A percentile compares a stretch with the other conserved stretches of the same genome.
These are phyloP conservation scores for Starmerella bombicola DNA, from an alignment of 805 yeast species.

Conservation along the genomic window DNA sequence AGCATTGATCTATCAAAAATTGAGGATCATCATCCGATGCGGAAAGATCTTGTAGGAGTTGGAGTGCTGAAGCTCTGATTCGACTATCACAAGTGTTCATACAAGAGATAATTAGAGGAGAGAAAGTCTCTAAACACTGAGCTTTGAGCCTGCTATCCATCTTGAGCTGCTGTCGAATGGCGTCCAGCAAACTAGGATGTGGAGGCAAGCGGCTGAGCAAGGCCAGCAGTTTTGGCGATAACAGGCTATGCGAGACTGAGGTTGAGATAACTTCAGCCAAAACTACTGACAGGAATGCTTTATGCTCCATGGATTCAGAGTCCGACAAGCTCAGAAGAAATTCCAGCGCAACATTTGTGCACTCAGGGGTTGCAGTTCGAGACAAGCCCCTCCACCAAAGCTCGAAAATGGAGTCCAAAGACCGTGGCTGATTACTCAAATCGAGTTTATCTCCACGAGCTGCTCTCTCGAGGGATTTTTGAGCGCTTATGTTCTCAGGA, in stretches of 20 bases:
- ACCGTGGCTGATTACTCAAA: neutral
- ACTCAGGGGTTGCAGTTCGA: neutral
- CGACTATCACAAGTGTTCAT: neutral
- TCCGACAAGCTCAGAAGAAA: neutral
- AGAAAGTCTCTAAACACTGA: neutral
- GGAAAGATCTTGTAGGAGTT: slow-evolving; percentile 4
- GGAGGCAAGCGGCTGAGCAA: neutral
- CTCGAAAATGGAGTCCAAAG: slow-evolving; percentile 1
- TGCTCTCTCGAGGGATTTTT: neutral
- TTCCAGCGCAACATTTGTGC: neutral
- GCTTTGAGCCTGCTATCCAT: neutral
- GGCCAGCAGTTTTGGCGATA: neutral
- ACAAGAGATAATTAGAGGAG: neutral
- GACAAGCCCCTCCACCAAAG: slow-evolving; percentile 1
- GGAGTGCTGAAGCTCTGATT: slow-evolving; percentile 15
- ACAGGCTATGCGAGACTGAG: neutral
- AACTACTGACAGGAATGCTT: slow-evolving; percentile 6
- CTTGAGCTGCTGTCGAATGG: neutral
- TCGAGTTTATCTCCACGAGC: neutral
- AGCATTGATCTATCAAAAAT: slow-evolving; percentile 35
- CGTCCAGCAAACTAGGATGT: neutral
- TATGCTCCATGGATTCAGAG: neutral
- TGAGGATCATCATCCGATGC: neutral
- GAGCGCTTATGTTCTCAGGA: neutral
- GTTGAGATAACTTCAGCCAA: neutral